Conservation (phyloP, 345 rosid species). For the Nasturtium officinale region DNA sequence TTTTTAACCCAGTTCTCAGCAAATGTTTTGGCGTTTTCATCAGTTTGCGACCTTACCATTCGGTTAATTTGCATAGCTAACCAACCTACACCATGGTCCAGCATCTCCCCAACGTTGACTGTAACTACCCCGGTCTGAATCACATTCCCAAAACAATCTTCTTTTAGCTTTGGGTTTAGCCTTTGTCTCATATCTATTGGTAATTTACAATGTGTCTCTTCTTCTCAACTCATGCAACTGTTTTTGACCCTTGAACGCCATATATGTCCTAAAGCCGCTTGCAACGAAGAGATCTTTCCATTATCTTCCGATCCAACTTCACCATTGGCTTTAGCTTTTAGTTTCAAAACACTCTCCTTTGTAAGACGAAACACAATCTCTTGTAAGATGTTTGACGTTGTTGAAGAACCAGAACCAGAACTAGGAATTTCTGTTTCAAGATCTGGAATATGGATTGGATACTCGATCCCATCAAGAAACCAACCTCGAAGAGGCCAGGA, state of each 20-base stretch:
- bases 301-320: slow-evolving; percentile 35
- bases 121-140: slow-evolving; percentile 31
- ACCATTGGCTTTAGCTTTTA: slow-evolving; percentile 47
- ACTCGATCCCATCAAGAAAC: slow-evolving; percentile 31
- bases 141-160: slow-evolving; percentile 42
- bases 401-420: too few species aligned
- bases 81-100: slow-evolving; percentile 38
- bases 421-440: slow-evolving; percentile 27
- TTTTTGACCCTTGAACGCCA: slow-evolving; percentile 38
- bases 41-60: slow-evolving; percentile 35
- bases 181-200: slow-evolving; percentile 39
- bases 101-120: slow-evolving; percentile 35
- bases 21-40: slow-evolving; percentile 12
- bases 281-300: slow-evolving; percentile 45
- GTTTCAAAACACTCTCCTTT: slow-evolving; percentile 31
- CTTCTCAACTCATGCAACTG: slow-evolving; percentile 30
- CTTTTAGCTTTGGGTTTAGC: slow-evolving; percentile 25
- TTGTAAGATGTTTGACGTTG: slow-evolving; percentile 25
- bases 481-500: slow-evolving; percentile 23
- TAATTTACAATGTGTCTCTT: slow-evolving; percentile 38
- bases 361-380: slow-evolving; percentile 45
- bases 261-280: slow-evolving; percentile 40
- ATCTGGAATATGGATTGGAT: slow-evolving; percentile 43
- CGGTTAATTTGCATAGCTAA: slow-evolving; percentile 32
- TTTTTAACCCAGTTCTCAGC: slow-evolving; percentile 42